Evolutionary conservation across 768 basidiomycete genomes (phyloP), one percentile per base, ranked within the genome.

Genomic region (Collybia sp.): DNA sequence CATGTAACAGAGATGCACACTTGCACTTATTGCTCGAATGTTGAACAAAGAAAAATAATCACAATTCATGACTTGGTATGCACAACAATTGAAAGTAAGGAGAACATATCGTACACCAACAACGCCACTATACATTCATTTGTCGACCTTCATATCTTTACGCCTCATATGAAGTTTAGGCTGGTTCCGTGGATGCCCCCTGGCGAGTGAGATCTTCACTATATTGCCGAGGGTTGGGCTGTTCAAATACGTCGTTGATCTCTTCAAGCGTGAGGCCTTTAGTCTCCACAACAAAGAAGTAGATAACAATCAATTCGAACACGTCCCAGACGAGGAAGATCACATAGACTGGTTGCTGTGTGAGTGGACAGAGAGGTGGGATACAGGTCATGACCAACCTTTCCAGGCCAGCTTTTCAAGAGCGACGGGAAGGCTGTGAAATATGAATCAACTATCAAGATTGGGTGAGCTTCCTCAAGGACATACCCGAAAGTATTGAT

Each of bases 401-500:
- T 77, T 76, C 74, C 74, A 76, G 6, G 53, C 59, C 17, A 76
- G 56, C 47, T 56, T 69, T 44, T 71, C 60, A 9, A 77, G 67
- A 0, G 73, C 75, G 13, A 73, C 70, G 18, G 76, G 76, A 39
- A 77, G 60, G 25, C 72, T 74, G 40, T 36, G 30, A 8, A 16
- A 6, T 25, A 8, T 16, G 1, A 17, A 47, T 18, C 49, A 11
- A 30, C 19, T 13, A 12, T n/a, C n/a, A 40, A 10, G 5, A 17
- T 12, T 2, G n/a, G 12, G 41, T 36, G 9, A 19, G 11, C 25
- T 20, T 37, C 3, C 25, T 17, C 36, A 13, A 2, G 12, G 12
- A 55, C 70, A 5, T 52, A 71, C 71, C 68, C 75, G 53, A 76
- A 77, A 4, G 75, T 76, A 44, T 76, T 77, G 54, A 77, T 74